These are phyloP conservation scores for Zymoseptoria crescenta DNA, from an alignment of 2,329 filamentous ascomycete species.

Conservation along the genomic window DNA sequence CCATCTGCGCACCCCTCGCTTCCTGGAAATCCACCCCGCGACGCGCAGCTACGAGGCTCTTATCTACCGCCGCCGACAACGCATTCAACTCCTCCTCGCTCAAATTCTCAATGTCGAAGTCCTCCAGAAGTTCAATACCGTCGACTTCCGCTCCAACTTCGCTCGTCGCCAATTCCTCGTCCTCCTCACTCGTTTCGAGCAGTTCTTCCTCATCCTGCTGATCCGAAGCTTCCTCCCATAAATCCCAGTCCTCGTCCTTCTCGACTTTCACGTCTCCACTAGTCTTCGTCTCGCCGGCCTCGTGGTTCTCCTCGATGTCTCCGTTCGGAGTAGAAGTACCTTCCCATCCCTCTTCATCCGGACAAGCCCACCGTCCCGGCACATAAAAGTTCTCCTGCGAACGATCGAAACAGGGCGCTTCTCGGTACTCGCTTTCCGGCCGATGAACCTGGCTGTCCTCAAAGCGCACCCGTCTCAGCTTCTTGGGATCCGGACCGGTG, in stretches of 20 bases:
- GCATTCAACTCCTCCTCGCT: neutral
- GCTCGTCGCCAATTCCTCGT: neutral
- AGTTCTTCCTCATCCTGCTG: neutral
- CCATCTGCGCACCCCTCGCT: no score
- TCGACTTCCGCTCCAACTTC: neutral
- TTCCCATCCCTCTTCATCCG: neutral
- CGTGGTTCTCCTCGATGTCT: no score
- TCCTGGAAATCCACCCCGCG: neutral
- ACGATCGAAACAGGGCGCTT: neutral
- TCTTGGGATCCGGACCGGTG: neutral
- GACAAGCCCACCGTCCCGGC: conserved; percentile 1
- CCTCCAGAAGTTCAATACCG: neutral
- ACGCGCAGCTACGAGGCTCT: neutral
- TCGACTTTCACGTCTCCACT: neutral
- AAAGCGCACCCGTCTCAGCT: neutral
- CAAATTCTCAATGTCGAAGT: neutral
- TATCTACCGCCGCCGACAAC: neutral
- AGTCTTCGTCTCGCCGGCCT: no score
- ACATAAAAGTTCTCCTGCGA: neutral
- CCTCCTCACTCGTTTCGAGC: neutral
- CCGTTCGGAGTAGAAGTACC: neutral
- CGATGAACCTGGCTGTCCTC: neutral
- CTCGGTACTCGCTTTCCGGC: conserved; percentile 1
- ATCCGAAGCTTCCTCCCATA: neutral
- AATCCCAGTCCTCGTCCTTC: neutral